These are phyloP conservation scores for Niebla homalea DNA, from an alignment of 495 filamentous ascomycete genomes.

Conservation along the genomic window DNA sequence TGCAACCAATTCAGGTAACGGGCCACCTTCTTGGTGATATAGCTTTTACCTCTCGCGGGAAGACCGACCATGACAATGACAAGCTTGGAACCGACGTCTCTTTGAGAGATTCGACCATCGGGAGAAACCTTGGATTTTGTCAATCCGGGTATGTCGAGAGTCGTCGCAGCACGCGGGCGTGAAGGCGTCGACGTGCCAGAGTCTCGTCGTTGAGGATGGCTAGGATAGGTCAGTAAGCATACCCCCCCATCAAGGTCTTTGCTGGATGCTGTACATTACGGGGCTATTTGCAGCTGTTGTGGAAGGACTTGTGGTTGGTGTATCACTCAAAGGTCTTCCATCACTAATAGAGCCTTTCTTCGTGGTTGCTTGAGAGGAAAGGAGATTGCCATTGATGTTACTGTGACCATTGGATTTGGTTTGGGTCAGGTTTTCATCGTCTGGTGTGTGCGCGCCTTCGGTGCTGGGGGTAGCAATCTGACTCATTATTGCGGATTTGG, in stretches of 20 bases:
- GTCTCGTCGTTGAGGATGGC: slow-evolving; percentile 40
- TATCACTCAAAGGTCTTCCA: slow-evolving; percentile 50
- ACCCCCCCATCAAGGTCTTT: not conserved
- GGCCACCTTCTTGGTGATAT: slow-evolving; percentile 94
- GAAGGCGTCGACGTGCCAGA: slow-evolving; percentile 49
- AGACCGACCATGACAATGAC: slow-evolving; percentile 98
- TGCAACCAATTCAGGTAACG: slow-evolving; percentile 95
- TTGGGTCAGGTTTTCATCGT: not conserved
- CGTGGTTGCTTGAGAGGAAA: not conserved
- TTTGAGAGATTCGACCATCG: slow-evolving; percentile 79
- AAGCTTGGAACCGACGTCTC: slow-evolving; percentile 88
- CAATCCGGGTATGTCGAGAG: slow-evolving; percentile 75
- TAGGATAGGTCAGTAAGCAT: slow-evolving; percentile 20
- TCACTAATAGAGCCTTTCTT: slow-evolving; percentile 27
- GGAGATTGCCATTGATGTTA: slow-evolving; percentile 3
- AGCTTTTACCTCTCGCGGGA: slow-evolving; percentile 89
- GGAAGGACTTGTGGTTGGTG: slow-evolving; percentile 51
- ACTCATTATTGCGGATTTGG: slow-evolving; percentile 49
- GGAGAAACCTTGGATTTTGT: slow-evolving; percentile 89
- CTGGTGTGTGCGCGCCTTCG: slow-evolving; percentile 12
- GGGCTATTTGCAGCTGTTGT: slow-evolving; percentile 59
- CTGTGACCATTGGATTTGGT: not conserved
- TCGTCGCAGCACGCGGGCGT: slow-evolving; percentile 58
- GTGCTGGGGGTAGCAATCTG: slow-evolving; percentile 17
- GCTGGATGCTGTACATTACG: slow-evolving; percentile 43